Base-by-base conservation (phyloP, 164 flowering plant species). In the Liquidambar formosana region DNA sequence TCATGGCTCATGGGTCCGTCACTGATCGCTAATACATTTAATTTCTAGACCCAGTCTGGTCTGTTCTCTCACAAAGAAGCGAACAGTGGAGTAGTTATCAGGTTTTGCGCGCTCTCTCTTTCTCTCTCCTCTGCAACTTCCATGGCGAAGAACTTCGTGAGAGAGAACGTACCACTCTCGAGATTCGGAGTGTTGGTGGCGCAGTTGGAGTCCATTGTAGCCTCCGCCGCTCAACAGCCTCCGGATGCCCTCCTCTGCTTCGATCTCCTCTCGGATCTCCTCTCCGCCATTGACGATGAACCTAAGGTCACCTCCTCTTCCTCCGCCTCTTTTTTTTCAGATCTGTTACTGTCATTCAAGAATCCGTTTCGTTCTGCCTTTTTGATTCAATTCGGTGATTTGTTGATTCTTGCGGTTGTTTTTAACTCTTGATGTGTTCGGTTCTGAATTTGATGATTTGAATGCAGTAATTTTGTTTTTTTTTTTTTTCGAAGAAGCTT, bases 201-300 rank as follows among this genome's bases (percentile, higher is more conserved):
- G 10, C 99, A 95, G 58, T 76, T 95, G 68, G 98, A 95, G 74
- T 95, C 99, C 15, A 85, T 93, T 2, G 99, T 85, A 4, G 96
- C 97, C 47, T 91, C 99, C 60, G 90, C 98, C 9, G 71, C 85
- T 52, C 98, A 91, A 72, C 87, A 95, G 67, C 77, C 91, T 48
- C 99, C 97, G 8, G 99, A 95, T 41, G 79, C 96, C 19, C 82
- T 95, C 13, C 91, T 95, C 70, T 95, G 94, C 80, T 95, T 95
- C 83, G 99, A 95, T 84, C 93, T 95, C 75, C 91, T 95, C 48
- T 95, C 99, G 62, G 98, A 93, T 85, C 99, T 95, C 76, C 81
- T 91, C 53, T 82, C 94, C 68, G 87, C 88, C 78, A 81, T 95
- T 46, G 91, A 88, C 27, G 98, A 95, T 47, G 98, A 95, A 77